Base-by-base conservation (phyloP, 1,139 yeast species). In the Eremothecium cymbalariae region DNA sequence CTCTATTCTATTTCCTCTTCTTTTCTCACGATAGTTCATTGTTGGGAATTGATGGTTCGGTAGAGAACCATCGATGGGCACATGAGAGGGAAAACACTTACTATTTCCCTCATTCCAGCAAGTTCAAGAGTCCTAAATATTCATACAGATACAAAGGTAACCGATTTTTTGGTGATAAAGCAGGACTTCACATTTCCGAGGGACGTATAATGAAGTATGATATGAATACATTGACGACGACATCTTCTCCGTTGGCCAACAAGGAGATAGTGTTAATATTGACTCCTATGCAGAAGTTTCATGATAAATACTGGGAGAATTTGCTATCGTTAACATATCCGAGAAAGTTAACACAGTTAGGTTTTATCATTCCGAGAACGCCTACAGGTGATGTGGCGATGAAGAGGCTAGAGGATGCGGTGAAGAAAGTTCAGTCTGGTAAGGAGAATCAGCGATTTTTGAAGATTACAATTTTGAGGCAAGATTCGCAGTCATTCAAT, bases 211-310 rank as follows among this genome's bases (percentile, higher is more conserved):
- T 82, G 31, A 93, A 84, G 55, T 85, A 81, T 56, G 85, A 85
- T 58, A 69, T 88, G 64, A 86, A 88, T 61, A 70, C 71, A 50
- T 64, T 88, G 46, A 74, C 77, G 23, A 70, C 88, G 4, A 72
- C 88, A 1, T 66, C 80, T 16, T 70, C 74, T 57, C 80, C 94
- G 6, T 72, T 75, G 35, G 68, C 68, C 40, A 82, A 84, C 57
- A 72, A 71, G 50, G 97, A 90, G 55, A 81, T 81, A 46, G 84
- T 90, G 21, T 67, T 90, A 55, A 74, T 82, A 44, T 70, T 83
- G 59, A 77, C 96, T 2, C 98, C 98, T 28, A 76, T 90, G 74
- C 80, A 94, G 31, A 72, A 76, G 45, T 90, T 90, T 55, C 75
- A 81, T 55, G 76, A 77, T 15, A 80, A 74, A 48, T 90, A 86